These are phyloP conservation scores for Hyphochytrium catenoides DNA, from an alignment of 352 stramenopile genomes.

Conservation along the genomic window DNA sequence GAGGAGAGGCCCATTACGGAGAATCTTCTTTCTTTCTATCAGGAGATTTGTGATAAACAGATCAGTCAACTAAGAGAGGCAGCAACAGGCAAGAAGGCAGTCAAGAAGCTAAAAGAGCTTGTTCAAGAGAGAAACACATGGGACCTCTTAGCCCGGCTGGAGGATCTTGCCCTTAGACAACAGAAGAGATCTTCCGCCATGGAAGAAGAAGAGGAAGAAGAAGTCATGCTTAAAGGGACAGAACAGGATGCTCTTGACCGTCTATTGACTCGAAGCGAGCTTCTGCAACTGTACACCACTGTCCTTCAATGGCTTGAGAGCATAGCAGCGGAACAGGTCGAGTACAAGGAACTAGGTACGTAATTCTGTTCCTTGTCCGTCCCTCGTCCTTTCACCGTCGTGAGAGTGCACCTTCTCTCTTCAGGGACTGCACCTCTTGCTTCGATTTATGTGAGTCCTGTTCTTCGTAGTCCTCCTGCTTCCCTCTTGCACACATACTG, in stretches of 20 bases:
- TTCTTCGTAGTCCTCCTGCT: no score
- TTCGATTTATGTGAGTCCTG: no score
- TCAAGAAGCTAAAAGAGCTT: slow-evolving; percentile 27
- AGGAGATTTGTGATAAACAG: not conserved
- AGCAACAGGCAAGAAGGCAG: not conserved
- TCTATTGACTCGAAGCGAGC: slow-evolving; percentile 28
- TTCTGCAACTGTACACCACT: slow-evolving; percentile 32
- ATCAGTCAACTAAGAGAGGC: not conserved
- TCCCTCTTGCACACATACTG: no score
- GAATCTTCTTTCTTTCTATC: slow-evolving; percentile 3
- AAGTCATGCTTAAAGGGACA: slow-evolving; percentile 39
- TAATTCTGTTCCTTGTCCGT: no score
- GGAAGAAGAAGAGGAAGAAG: slow-evolving; percentile 7
- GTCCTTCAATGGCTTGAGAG: slow-evolving; percentile 53
- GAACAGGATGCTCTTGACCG: slow-evolving; percentile 37
- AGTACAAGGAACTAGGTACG: no score
- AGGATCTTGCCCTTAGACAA: slow-evolving; percentile 20
- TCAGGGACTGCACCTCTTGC: no score
- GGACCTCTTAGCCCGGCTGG: slow-evolving; percentile 38
- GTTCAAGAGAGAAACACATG: slow-evolving; percentile 56
- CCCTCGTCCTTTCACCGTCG: no score
- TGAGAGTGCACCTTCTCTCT: no score
- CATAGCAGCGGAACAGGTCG: slow-evolving; percentile 33
- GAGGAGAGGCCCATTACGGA: slow-evolving; percentile 3
- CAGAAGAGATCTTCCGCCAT: slow-evolving; percentile 8